Conservation (phyloP, 768 basidiomycete species). For the Podaxis sp. region DNA sequence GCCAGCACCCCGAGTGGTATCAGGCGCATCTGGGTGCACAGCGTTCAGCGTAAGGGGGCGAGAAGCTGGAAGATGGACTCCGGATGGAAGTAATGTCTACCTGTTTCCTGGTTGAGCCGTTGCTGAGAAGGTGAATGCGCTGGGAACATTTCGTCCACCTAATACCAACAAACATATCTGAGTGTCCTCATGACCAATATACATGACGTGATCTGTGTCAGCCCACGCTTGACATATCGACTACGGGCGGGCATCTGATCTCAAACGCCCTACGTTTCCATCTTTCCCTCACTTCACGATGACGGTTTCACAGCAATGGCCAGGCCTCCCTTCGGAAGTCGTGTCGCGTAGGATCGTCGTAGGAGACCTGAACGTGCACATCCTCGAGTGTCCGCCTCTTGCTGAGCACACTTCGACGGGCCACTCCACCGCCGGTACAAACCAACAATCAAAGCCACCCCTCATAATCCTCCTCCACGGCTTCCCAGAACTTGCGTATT, state of each 20-base stretch:
- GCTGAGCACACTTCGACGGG: neutral
- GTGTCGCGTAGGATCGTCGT: constrained; percentile 41
- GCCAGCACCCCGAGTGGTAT: no score
- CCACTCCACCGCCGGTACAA: neutral
- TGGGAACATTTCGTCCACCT: no score
- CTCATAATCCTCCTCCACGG: constrained; percentile 63
- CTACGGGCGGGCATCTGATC: neutral
- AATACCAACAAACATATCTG: no score
- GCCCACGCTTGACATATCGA: neutral
- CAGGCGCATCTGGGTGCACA: no score
- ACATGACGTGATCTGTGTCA: neutral
- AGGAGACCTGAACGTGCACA: constrained; percentile 50
- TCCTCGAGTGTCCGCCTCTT: constrained; percentile 46
- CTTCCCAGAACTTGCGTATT: constrained; percentile 67
- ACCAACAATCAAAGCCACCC: constrained; percentile 30
- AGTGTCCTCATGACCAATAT: neutral
- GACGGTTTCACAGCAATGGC: constrained; percentile 1
- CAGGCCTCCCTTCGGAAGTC: constrained; percentile 29
- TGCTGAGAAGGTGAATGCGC: no score
- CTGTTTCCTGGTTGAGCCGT: no score
- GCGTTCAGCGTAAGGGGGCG: no score
- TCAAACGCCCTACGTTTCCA: neutral
- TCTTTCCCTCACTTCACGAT: neutral
- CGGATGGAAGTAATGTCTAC: no score
- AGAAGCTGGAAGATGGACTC: no score